Evolutionary conservation across 768 basidiomycete species (phyloP).

Genomic region (Pleurotus cornucopiae): DNA sequence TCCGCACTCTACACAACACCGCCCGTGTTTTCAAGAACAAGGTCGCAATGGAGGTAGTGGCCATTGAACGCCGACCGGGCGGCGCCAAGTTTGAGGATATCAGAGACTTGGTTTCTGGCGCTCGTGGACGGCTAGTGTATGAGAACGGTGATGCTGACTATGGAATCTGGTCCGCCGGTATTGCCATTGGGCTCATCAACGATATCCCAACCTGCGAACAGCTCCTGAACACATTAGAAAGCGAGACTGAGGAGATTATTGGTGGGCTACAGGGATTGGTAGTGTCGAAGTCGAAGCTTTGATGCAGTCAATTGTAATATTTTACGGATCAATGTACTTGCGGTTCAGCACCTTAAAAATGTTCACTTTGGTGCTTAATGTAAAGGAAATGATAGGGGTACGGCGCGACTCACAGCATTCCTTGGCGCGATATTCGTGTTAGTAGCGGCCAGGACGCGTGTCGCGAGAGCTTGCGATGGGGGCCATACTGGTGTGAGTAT

Average conservation of each 20-base stretch:
- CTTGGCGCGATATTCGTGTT: too few species aligned
- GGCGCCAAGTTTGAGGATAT: conserved; percentile 88
- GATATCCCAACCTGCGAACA: conserved; percentile 82
- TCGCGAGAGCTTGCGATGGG: too few species aligned
- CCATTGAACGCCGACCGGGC: conserved; percentile 72
- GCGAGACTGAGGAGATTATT: conserved; percentile 69
- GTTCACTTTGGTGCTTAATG: not conserved
- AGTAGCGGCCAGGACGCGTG: too few species aligned
- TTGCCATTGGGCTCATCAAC: conserved; percentile 67
- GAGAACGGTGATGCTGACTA: conserved; percentile 82
- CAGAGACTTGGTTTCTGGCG: conserved; percentile 70
- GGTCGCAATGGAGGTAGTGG: conserved; percentile 80
- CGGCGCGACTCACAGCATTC: too few species aligned
- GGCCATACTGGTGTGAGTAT: too few species aligned
- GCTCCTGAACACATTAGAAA: conserved; percentile 64
- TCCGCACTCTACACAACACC: conserved; percentile 81
- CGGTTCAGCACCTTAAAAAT: not conserved
- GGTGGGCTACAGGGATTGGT: conserved; percentile 34
- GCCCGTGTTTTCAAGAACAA: conserved; percentile 86
- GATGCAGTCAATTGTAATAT: conserved; percentile 3
- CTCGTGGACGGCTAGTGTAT: conserved; percentile 69
- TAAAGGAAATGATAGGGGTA: too few species aligned
- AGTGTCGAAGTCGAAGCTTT: conserved; percentile 35
- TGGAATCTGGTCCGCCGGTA: conserved; percentile 80
- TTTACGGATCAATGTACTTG: not conserved